Conservation (phyloP, 2,329 filamentous ascomycete species). For the Curvularia sp. region DNA sequence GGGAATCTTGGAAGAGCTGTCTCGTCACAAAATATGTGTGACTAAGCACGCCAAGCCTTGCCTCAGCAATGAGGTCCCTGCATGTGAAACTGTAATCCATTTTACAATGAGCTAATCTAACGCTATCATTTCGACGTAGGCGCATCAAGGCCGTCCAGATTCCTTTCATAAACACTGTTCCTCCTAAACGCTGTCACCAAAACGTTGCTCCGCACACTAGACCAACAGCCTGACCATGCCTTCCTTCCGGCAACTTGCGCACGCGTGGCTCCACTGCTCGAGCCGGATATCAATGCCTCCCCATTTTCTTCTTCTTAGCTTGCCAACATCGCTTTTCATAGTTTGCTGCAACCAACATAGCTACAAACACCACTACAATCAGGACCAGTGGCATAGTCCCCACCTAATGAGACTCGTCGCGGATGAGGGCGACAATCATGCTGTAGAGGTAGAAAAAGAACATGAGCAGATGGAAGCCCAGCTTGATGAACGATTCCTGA, state of each 20-base stretch:
- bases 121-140: slow-evolving; percentile 45
- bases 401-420: slow-evolving; percentile 81
- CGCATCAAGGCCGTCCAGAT: slow-evolving; percentile 29
- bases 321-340: slow-evolving; percentile 1
- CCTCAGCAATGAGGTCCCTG: background rate
- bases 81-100: slow-evolving; percentile 26
- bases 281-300: slow-evolving; percentile 23
- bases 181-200: slow-evolving; percentile 7
- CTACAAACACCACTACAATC: slow-evolving; percentile 9
- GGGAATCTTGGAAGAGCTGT: slow-evolving; percentile 6
- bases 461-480: slow-evolving; percentile 98
- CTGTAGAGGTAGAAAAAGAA: slow-evolving; percentile 99
- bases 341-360: slow-evolving; percentile 8
- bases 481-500: slow-evolving; percentile 98
- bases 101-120: slow-evolving; percentile 38
- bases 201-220: slow-evolving; percentile 13
- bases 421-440: slow-evolving; percentile 97
- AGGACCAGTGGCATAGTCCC: slow-evolving; percentile 27
- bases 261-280: slow-evolving; percentile 18
- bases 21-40: slow-evolving; percentile 21
- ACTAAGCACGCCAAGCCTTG: slow-evolving; percentile 28
- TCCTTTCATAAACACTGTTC: background rate
- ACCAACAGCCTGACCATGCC: slow-evolving; percentile 7
- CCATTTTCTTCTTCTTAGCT: background rate
- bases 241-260: slow-evolving; percentile 19